phyloP scores from a whole-genome alignment of 192 early-diverging fungal genomes.

The Podila verticillata region DNA sequence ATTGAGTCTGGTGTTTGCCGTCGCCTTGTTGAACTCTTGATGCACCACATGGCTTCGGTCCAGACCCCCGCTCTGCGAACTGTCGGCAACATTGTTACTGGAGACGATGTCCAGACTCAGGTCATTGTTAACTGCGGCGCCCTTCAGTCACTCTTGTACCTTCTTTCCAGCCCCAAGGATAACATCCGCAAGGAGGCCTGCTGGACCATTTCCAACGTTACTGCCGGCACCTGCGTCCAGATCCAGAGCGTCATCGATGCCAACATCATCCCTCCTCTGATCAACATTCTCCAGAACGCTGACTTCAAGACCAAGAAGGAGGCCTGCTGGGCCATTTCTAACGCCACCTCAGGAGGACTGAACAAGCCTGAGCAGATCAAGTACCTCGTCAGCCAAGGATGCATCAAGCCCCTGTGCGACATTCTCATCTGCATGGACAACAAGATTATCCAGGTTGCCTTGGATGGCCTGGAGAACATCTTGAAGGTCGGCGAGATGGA shows the following conservation, averaged over 20 bases:
- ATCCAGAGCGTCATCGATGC: constrained; percentile 97
- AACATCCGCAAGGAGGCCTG: constrained; percentile 98
- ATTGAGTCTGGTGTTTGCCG: constrained; percentile 95
- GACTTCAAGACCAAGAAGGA: constrained; percentile 99
- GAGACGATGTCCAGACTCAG: constrained; percentile 97
- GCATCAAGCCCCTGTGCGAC: constrained; percentile 96
- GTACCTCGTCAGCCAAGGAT: constrained; percentile 91
- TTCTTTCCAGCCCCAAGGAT: constrained; percentile 91
- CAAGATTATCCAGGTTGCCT: constrained; percentile 96
- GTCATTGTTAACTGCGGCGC: constrained; percentile 92
- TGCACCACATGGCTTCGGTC: constrained; percentile 87
- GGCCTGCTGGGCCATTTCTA: constrained; percentile 99
- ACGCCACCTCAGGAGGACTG: constrained; percentile 95
- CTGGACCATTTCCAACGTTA: constrained; percentile 99
- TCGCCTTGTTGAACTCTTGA: constrained; percentile 92
- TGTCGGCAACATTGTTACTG: constrained; percentile 99
- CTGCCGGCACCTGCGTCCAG: constrained; percentile 92
- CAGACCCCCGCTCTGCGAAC: constrained; percentile 98
- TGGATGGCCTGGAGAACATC: constrained; percentile 98
- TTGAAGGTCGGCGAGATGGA: constrained; percentile 95
- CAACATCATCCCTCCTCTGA: constrained; percentile 91
- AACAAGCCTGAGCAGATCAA: constrained; percentile 93
- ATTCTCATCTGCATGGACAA: constrained; percentile 91
- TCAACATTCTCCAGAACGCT: constrained; percentile 55
- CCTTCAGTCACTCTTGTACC: constrained; percentile 79